phyloP scores from a whole-genome alignment of 768 basidiomycete species.

The Lentinula sp. region DNA sequence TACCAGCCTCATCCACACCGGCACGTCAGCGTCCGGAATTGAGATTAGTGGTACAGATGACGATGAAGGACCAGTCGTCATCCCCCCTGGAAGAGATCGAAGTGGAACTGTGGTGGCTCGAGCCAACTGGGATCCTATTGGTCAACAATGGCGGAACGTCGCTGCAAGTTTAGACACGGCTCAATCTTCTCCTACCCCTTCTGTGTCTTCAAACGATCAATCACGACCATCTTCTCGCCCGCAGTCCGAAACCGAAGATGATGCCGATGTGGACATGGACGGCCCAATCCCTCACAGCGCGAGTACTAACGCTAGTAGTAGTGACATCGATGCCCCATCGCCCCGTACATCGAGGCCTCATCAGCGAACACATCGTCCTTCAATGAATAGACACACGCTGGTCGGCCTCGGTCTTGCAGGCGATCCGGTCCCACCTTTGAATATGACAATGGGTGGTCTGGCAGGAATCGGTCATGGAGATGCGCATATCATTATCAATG shows the following conservation, averaged over 20 bases:
- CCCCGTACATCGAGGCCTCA: background rate
- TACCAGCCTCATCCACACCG: background rate
- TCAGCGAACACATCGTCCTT: constrained; percentile 5
- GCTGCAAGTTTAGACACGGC: background rate
- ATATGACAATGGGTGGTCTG: constrained; percentile 4
- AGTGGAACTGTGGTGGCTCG: constrained; percentile 73
- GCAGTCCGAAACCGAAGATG: constrained; percentile 63
- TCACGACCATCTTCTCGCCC: constrained; percentile 6
- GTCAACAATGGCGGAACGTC: constrained; percentile 2
- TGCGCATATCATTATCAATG: constrained; percentile 48
- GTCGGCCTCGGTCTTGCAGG: constrained; percentile 1
- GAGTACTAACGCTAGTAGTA: background rate
- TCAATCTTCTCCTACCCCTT: constrained; percentile 7
- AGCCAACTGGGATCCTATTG: constrained; percentile 22
- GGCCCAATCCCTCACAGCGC: constrained; percentile 1
- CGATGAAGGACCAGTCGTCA: constrained; percentile 31
- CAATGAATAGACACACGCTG: constrained; percentile 1
- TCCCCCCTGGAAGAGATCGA: constrained; percentile 58
- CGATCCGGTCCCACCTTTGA: constrained; percentile 1
- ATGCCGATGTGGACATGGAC: constrained; percentile 50
- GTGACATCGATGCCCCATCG: background rate
- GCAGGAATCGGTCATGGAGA: constrained; percentile 17
- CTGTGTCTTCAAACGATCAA: constrained; percentile 4
- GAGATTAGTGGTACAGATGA: constrained; percentile 37
- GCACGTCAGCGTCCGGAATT: constrained; percentile 12